Conservation (phyloP, 2,329 filamentous ascomycete genomes). For the Verticillium klebahnii region DNA sequence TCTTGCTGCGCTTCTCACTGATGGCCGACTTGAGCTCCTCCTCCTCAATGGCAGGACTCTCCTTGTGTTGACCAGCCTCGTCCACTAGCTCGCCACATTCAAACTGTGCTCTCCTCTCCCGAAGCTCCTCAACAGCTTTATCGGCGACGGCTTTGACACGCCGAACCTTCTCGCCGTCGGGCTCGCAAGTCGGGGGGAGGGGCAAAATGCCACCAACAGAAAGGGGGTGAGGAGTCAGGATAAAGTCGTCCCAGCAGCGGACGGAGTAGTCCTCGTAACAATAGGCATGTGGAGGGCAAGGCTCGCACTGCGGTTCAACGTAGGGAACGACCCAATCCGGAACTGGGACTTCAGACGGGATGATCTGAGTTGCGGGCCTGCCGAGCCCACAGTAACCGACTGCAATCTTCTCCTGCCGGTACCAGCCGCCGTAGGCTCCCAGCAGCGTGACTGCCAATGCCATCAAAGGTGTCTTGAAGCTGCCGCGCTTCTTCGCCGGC, state of each 20-base stretch:
- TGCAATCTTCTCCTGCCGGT: conserved; percentile 90
- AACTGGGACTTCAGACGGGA: conserved; percentile 47
- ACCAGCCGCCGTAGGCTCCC: conserved; percentile 73
- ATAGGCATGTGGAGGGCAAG: conserved; percentile 84
- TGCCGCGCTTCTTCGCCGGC: conserved; percentile 9
- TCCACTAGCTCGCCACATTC: conserved; percentile 76
- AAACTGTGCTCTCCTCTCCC: conserved; percentile 79
- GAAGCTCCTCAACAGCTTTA: conserved; percentile 78
- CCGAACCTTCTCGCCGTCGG: conserved; percentile 87
- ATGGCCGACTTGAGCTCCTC: conserved; percentile 75
- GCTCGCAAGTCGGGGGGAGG: conserved; percentile 85
- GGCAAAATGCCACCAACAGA: conserved; percentile 77
- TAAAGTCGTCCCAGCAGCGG: conserved; percentile 80
- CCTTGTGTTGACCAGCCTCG: conserved; percentile 53
- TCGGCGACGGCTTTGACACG: conserved; percentile 85
- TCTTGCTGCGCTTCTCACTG: conserved; percentile 70
- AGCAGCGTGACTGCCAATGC: conserved; percentile 68
- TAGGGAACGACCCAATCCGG: conserved; percentile 69
- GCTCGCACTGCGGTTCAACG: conserved; percentile 78
- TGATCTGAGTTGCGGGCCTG: conserved; percentile 48
- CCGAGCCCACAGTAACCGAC: conserved; percentile 93
- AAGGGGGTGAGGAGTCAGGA: conserved; percentile 79
- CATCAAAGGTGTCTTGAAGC: conserved; percentile 48
- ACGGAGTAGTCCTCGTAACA: conserved; percentile 77
- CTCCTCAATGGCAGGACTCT: conserved; percentile 58